Percentiles rank a stretch among this genome's conserved stretches.
phyloP scores from a whole-genome alignment of 345 rosid genomes.

The Eucalyptus curtisii region DNA sequence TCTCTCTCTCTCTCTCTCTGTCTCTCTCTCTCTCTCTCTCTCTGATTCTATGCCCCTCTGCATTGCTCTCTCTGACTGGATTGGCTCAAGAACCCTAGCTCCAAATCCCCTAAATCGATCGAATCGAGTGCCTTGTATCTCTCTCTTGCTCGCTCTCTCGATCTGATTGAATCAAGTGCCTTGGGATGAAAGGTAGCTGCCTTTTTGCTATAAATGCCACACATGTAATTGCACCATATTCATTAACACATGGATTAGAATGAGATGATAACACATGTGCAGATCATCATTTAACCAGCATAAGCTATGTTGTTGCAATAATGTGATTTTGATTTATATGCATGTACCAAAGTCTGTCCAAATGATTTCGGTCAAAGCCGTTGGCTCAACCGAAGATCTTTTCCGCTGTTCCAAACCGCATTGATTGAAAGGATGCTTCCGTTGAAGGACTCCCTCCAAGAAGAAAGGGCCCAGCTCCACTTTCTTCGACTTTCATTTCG shows the following conservation, averaged over 20 bases:
- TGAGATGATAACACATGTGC: background rate
- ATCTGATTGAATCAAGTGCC: background rate
- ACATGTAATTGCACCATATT: background rate
- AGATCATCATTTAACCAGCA: background rate
- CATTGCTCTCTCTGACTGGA: background rate
- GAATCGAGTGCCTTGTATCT: background rate
- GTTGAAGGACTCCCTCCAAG: background rate
- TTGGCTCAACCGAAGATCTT: background rate
- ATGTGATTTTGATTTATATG: background rate
- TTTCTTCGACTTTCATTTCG: background rate
- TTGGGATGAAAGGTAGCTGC: background rate
- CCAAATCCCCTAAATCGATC: background rate
- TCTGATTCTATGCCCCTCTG: background rate
- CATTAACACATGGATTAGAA: background rate
- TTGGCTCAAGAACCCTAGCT: background rate
- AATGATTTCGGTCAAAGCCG: background rate
- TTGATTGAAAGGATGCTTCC: background rate
- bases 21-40: background rate
- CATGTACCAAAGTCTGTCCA: background rate
- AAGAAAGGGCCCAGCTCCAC: background rate
- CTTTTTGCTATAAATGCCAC: background rate
- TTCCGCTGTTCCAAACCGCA: background rate
- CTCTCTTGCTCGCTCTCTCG: background rate
- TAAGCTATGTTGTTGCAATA: background rate
- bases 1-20: background rate